These are phyloP conservation scores for Lycium ferocissimum DNA, from an alignment of 257 asterid genomes.

Conservation along the genomic window DNA sequence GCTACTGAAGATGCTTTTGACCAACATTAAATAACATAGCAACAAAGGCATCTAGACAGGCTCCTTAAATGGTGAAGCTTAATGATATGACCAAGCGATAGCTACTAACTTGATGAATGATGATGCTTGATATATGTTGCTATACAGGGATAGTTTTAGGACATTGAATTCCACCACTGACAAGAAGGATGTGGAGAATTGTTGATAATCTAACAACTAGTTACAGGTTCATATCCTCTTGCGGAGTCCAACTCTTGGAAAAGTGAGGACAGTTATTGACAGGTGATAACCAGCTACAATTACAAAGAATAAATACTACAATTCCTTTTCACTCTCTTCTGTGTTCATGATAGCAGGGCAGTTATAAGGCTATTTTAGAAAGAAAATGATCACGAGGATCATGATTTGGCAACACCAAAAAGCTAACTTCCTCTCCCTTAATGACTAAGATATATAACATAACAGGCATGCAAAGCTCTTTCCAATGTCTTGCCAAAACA, in stretches of 20 bases:
- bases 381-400: neutral
- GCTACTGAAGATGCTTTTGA: no score
- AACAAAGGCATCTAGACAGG: neutral
- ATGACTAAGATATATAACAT: neutral
- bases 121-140: neutral
- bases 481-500: neutral
- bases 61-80: slow-evolving; percentile 39
- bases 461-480: neutral
- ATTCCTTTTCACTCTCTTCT: neutral
- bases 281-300: neutral
- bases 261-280: neutral
- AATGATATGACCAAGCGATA: slow-evolving; percentile 45
- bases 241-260: neutral
- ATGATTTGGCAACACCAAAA: neutral
- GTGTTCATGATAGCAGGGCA: neutral
- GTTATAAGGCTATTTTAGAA: neutral
- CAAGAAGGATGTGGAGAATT: neutral
- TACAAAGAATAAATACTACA: neutral
- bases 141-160: neutral
- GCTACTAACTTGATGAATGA: neutral
- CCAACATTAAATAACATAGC: neutral
- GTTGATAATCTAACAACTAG: slow-evolving; percentile 4
- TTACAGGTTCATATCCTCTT: neutral
- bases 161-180: neutral
- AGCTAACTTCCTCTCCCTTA: neutral